Base-by-base conservation (phyloP, 2,329 filamentous ascomycete species). In the Pseudocercospora vitis region DNA sequence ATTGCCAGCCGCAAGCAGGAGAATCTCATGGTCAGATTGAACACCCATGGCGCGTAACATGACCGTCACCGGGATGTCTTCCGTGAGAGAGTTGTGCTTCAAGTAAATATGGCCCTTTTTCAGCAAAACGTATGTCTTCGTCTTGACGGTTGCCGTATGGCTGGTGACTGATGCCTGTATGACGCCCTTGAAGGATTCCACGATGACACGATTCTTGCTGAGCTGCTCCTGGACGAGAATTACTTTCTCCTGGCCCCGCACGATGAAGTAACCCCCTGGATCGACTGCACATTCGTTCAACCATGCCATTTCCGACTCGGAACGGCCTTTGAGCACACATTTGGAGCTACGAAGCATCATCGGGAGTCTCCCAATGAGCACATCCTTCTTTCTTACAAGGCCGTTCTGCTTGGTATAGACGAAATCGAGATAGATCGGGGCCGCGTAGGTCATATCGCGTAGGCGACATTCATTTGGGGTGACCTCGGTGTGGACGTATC, bases 161-260 rank as follows among this genome's bases (percentile, higher is more conserved):
- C 91, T 95, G 56, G 91, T 99, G 24, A 97, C 94, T 1, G 94
- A 97, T 31, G 95, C 94, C 63, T 92, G 89, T 52, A 97, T 92
- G 60, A 95, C 85, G 56, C 88, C 88, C 73, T 96, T 97, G 75
- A 95, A 95, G 51, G 89, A 86, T 73, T 99, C 95, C 12, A 99
- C 92, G 70, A 99, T 96, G 66, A 99, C 89, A 76, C 94, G 85
- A 73, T 99, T 99, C 81, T 99, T 99, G 81, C 94, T 99, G 69
- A 99, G 78, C 74, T 99, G 94, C 70, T 99, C 95, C 72, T 99
- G 94, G 11, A 99, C 95, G 37, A 99, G 77, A 68, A 99, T 99
- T 63, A 99, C 94, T 77, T 99, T 99, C 72, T 99, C 94, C 16
- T 95, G 96, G 42, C 94, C 94, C 65, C 92, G 90, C 62, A 97